Conservation (phyloP, 2,329 filamentous ascomycete species). For the Aureobasidium sp. region DNA sequence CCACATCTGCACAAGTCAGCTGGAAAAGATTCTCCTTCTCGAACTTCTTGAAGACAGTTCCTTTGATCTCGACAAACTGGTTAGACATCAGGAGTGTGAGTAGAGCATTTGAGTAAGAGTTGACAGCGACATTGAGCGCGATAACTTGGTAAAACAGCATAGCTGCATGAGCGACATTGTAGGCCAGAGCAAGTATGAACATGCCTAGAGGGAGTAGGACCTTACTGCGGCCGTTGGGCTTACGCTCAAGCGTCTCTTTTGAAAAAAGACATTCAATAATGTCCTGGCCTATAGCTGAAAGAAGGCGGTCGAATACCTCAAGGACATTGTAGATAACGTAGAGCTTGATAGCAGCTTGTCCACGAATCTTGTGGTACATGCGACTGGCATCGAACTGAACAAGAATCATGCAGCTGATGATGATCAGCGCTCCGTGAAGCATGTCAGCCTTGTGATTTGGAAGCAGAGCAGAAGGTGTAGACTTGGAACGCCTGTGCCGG, state of each 20-base stretch:
- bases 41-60: constrained; percentile 96
- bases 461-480: constrained; percentile 74
- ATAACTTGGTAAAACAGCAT: constrained; percentile 96
- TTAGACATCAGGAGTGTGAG: constrained; percentile 90
- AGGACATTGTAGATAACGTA: constrained; percentile 99
- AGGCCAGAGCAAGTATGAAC: constrained; percentile 77
- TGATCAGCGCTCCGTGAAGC: constrained; percentile 80
- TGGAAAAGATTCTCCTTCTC: constrained; percentile 98
- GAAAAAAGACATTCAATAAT: constrained; percentile 95
- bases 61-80: constrained; percentile 98
- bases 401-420: constrained; percentile 75
- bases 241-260: constrained; percentile 81
- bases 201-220: constrained; percentile 82
- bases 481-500: constrained; percentile 69
- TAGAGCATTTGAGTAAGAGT: constrained; percentile 94
- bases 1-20: constrained; percentile 90
- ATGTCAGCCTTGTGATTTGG: constrained; percentile 93
- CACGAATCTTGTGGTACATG: constrained; percentile 97
- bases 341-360: constrained; percentile 93
- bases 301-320: constrained; percentile 82
- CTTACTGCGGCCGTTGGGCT: constrained; percentile 83
- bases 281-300: constrained; percentile 89
- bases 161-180: constrained; percentile 82
- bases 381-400: constrained; percentile 91
- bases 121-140: constrained; percentile 94